A percentile compares a stretch with the other conserved stretches of the same genome.
Conservation (phyloP, 169 alveolate genomes). For the Plasmodium sp. region DNA sequence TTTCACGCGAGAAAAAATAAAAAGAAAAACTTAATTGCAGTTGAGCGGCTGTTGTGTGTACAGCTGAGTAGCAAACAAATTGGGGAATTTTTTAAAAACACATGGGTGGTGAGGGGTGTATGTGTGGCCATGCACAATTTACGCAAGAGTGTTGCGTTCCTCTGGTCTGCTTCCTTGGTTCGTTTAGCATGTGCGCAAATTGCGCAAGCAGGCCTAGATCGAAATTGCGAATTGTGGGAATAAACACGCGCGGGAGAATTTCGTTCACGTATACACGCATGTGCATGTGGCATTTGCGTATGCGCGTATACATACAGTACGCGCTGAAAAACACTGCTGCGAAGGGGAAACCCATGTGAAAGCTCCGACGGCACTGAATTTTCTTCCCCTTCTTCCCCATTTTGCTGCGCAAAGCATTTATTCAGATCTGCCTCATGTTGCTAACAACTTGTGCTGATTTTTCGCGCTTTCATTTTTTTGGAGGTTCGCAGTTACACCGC, state of each 20-base stretch:
- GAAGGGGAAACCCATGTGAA: background rate
- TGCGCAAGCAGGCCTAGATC: background rate
- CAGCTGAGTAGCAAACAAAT: background rate
- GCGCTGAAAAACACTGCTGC: background rate
- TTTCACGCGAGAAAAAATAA: background rate
- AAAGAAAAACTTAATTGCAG: background rate
- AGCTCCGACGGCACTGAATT: background rate
- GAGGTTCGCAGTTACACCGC: background rate
- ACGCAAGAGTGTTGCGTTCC: background rate
- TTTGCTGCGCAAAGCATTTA: background rate
- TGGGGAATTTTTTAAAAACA: background rate
- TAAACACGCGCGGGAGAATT: background rate
- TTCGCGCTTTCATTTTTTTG: background rate
- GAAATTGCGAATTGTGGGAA: background rate
- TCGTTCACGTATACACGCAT: background rate
- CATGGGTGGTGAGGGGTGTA: background rate
- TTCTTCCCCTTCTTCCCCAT: too few species aligned
- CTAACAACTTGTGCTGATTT: background rate
- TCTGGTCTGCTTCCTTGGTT: background rate
- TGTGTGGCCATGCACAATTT: background rate
- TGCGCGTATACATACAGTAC: background rate
- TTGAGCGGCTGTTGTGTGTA: background rate
- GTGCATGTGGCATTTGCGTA: background rate
- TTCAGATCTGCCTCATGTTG: background rate
- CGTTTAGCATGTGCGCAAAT: background rate